Evolutionary conservation across 176 grass and related monocot species (phyloP).

Genomic region (Cocos nucifera): DNA sequence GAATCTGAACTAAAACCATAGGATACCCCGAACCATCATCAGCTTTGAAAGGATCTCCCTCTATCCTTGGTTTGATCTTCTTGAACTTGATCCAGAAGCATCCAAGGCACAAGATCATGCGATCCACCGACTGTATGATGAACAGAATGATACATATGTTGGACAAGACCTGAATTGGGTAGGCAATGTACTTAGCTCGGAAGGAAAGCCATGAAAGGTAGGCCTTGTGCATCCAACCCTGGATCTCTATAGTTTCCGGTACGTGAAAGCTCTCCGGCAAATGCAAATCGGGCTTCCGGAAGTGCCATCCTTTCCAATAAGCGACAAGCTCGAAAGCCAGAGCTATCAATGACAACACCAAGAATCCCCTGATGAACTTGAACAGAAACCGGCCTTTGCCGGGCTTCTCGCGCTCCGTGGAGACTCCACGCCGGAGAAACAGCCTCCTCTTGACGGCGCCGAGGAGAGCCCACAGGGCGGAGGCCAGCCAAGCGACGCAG

Average conservation of each 20-base stretch:
- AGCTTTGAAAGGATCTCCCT: slow-evolving; percentile 37
- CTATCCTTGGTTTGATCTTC: slow-evolving; percentile 52
- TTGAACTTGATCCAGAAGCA: slow-evolving; percentile 81
- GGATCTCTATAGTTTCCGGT: slow-evolving; percentile 43
- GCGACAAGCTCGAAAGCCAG: slow-evolving; percentile 52
- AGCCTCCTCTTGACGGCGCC: slow-evolving; percentile 30
- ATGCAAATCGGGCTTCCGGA: slow-evolving; percentile 29
- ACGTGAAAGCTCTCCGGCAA: slow-evolving; percentile 27
- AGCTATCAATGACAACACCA: slow-evolving; percentile 35
- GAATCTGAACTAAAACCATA: slow-evolving; percentile 81
- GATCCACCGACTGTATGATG: slow-evolving; percentile 50
- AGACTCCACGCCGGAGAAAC: background rate
- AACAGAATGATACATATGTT: slow-evolving; percentile 54
- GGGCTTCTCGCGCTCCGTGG: background rate
- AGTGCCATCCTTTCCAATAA: slow-evolving; percentile 67
- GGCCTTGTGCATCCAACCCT: slow-evolving; percentile 40
- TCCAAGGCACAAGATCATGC: slow-evolving; percentile 48
- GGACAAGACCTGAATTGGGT: slow-evolving; percentile 49
- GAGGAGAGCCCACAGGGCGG: slow-evolving; percentile 34
- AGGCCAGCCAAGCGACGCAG: slow-evolving; percentile 34
- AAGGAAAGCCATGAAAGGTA: slow-evolving; percentile 62
- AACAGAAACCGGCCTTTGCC: slow-evolving; percentile 32
- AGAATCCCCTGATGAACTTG: slow-evolving; percentile 49
- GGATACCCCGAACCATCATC: slow-evolving; percentile 40
- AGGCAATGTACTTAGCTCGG: slow-evolving; percentile 43